Percentiles rank a stretch among this genome's conserved stretches.
Conservation (phyloP, 352 stramenopile genomes). For the Pythium vanterpoolii region DNA sequence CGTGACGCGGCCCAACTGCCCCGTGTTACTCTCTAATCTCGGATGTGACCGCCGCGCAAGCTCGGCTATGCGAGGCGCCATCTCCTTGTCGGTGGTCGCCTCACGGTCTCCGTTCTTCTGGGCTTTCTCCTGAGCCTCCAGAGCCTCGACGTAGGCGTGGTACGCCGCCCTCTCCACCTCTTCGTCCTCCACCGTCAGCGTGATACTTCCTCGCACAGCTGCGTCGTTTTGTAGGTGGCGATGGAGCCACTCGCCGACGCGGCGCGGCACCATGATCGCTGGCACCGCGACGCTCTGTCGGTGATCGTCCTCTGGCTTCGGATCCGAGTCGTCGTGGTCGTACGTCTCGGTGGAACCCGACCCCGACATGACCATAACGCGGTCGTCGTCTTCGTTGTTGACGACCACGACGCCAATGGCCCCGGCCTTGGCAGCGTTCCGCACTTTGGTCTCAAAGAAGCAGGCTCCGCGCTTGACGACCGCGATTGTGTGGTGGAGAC, state of each 20-base stretch:
- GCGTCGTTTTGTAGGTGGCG: conserved; percentile 7
- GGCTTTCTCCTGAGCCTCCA: conserved; percentile 12
- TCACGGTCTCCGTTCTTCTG: background rate
- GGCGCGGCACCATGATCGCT: conserved; percentile 61
- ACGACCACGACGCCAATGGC: conserved; percentile 57
- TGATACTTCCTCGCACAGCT: conserved; percentile 30
- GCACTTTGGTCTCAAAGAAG: conserved; percentile 74
- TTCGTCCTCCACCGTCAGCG: conserved; percentile 37
- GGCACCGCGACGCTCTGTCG: conserved; percentile 33
- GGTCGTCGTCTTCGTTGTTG: conserved; percentile 60
- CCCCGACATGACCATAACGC: conserved; percentile 79
- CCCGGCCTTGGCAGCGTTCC: conserved; percentile 41
- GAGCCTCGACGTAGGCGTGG: background rate
- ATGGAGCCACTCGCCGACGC: conserved; percentile 58
- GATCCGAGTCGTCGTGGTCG: conserved; percentile 1
- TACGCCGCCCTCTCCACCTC: conserved; percentile 4
- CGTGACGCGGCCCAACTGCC: conserved; percentile 33
- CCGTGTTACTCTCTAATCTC: conserved; percentile 30
- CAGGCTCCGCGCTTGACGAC: conserved; percentile 55
- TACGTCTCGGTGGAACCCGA: conserved; percentile 27
- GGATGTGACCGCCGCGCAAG: conserved; percentile 29
- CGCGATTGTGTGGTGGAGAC: conserved; percentile 42
- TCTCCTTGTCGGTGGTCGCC: background rate
- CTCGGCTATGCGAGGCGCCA: background rate
- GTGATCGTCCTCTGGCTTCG: conserved; percentile 12